Evolutionary conservation across 2,329 filamentous ascomycete genomes (phyloP), one percentile per base, ranked within the genome.

Genomic region (Ophiocordyceps australis): DNA sequence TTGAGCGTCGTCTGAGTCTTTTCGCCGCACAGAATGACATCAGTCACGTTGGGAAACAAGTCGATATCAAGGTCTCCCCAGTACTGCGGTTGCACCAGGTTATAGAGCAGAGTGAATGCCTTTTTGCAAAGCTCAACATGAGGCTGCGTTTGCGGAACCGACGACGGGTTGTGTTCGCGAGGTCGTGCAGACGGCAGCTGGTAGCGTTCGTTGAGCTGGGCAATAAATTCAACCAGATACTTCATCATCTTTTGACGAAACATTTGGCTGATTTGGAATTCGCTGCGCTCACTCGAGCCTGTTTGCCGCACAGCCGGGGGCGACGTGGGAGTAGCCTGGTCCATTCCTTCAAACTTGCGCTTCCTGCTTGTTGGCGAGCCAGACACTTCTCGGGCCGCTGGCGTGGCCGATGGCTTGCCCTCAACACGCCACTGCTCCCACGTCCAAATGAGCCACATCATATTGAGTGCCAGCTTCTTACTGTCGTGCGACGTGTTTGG

Each of bases 141-240:
- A 14, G 65, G 57, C 8, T 67, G 45, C 10, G 65, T 54, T 12
- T 62, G 46, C 25, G 59, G 54, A 18, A 57, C 57, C 14, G 57
- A 54, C 22, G 52, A 46, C 24, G 40, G 40, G 2, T 46, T 42
- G 9, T 57, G 37, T 22, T 77, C 71, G 25, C 70, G 66, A 22
- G 70, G 61, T 38, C 74, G 77, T 10, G 69, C 63, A 14, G 77
- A 78, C 10, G 75, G 75, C 14, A 83, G 66, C 13, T 74, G 73
- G 45, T 79, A 94, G 18, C 85, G 71, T 49, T 95, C 89, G 12
- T 78, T 76, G 14, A 94, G 62, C 26, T 82, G 78, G 2, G 83
- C 85, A 38, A 95, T 93, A 49, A 95, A 95, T 32, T 89, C 80
- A 17, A 95, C 79, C 17, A 98, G 65, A 42, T 95, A 98, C 50